These are phyloP conservation scores for Aphanomyces invadans DNA, from an alignment of 352 stramenopile genomes.

Conservation along the genomic window DNA sequence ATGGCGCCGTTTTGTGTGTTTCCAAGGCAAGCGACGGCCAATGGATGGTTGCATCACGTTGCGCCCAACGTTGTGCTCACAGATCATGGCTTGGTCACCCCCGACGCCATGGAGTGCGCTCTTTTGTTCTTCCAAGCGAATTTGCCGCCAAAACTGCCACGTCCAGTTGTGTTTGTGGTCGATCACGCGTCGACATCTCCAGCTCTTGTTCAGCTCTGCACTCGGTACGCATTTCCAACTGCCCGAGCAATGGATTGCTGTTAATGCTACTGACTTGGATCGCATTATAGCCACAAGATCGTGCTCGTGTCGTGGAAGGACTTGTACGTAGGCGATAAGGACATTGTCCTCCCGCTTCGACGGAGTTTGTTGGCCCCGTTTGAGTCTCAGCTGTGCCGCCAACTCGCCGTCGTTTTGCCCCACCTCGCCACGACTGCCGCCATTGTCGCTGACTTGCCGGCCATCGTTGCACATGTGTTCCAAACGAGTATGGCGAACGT, in stretches of 20 bases:
- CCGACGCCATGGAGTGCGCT: conserved; percentile 10
- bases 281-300: background rate
- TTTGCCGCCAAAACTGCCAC: conserved; percentile 2
- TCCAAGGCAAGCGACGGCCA: background rate
- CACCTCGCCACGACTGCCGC: conserved; percentile 9
- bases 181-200: conserved; percentile 9
- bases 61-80: background rate
- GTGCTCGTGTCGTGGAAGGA: conserved; percentile 13
- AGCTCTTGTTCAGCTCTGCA: conserved; percentile 8
- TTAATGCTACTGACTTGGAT: too few relatives aligned
- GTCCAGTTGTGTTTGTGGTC: conserved; percentile 17
- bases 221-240: too few relatives aligned
- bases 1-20: conserved; percentile 18
- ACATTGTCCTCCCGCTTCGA: conserved; percentile 9
- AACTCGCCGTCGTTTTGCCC: background rate
- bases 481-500: background rate
- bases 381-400: background rate
- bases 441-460: background rate
- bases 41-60: background rate
- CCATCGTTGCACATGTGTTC: conserved; percentile 9
- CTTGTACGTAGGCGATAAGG: conserved; percentile 3
- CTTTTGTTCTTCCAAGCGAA: conserved; percentile 19
- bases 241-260: too few relatives aligned
- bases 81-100: conserved; percentile 1
- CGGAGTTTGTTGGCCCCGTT: background rate